A percentile compares a stretch with the other conserved stretches of the same genome.
These are phyloP conservation scores for Azolla pinnata DNA, from an alignment of 75 land plant species.

Conservation along the genomic window DNA sequence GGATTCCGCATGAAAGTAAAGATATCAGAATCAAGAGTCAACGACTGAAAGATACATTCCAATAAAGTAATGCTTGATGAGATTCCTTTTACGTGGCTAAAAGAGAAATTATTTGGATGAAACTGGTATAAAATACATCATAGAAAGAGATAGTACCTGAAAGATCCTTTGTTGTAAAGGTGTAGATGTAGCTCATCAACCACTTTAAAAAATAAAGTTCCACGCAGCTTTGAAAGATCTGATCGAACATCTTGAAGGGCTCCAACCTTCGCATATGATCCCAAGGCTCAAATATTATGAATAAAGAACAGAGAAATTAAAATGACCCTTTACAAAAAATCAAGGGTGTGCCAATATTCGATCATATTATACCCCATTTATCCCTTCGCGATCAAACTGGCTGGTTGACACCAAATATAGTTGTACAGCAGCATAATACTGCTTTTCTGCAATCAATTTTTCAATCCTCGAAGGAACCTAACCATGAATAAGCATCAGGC, in stretches of 20 bases:
- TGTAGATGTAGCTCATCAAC: constrained; percentile 89
- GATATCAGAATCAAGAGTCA: too few relatives aligned
- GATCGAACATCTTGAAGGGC: constrained; percentile 96
- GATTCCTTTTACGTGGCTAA: background rate
- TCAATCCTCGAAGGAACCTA: constrained; percentile 95
- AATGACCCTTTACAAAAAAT: too few relatives aligned
- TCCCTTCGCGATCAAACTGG: constrained; percentile 96
- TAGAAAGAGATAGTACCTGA: constrained; percentile 39
- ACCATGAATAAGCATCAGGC: background rate
- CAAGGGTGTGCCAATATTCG: too few relatives aligned
- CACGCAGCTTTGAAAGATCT: constrained; percentile 80
- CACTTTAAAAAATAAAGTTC: constrained; percentile 68
- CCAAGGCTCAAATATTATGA: too few relatives aligned
- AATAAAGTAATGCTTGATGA: background rate
- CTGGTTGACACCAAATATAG: constrained; percentile 73
- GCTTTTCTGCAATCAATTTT: constrained; percentile 80
- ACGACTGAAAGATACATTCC: background rate
- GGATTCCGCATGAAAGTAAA: background rate
- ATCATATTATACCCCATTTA: constrained; percentile 87
- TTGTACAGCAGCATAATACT: constrained; percentile 91
- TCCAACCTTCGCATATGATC: constrained; percentile 90
- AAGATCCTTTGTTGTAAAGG: constrained; percentile 89
- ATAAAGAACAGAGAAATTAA: background rate
- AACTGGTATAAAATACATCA: too few relatives aligned
- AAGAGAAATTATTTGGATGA: too few relatives aligned